Evolutionary conservation across 768 basidiomycete genomes (phyloP).

Genomic region (Podaxis pistillaris): DNA sequence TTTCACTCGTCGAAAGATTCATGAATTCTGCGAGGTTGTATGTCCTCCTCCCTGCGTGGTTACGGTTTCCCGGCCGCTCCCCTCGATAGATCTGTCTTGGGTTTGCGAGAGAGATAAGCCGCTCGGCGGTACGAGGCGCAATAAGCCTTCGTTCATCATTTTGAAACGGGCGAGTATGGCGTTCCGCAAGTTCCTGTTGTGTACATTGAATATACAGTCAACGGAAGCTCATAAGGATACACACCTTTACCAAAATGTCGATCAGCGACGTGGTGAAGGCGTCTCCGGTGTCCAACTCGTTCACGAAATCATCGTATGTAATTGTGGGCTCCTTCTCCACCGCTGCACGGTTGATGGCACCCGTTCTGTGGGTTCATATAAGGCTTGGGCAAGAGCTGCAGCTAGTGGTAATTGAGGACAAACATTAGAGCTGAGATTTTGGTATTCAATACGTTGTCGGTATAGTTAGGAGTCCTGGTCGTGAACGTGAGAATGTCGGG

Average conservation of each 20-base stretch:
- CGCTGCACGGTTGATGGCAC: slow-evolving; percentile 66
- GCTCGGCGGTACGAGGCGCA: slow-evolving; percentile 64
- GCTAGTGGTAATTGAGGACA: slow-evolving; percentile 25
- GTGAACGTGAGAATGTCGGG: slow-evolving; percentile 18
- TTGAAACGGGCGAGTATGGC: slow-evolving; percentile 47
- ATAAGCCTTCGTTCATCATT: slow-evolving; percentile 60
- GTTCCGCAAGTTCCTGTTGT: slow-evolving; percentile 72
- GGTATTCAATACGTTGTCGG: slow-evolving; percentile 68
- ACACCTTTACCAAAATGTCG: slow-evolving; percentile 77
- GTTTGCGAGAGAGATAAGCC: slow-evolving; percentile 55
- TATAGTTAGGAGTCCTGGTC: slow-evolving; percentile 66
- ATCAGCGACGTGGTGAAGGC: slow-evolving; percentile 75
- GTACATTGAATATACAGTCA: not conserved
- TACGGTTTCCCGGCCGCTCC: slow-evolving; percentile 31
- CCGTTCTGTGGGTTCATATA: slow-evolving; percentile 43
- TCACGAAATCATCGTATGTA: slow-evolving; percentile 72
- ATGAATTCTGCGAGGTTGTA: slow-evolving; percentile 52
- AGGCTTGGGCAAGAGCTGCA: not conserved
- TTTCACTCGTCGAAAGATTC: slow-evolving; percentile 50
- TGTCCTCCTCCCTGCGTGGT: slow-evolving; percentile 34
- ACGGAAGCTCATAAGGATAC: slow-evolving; percentile 18
- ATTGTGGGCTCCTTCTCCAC: slow-evolving; percentile 71
- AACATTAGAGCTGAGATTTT: slow-evolving; percentile 83
- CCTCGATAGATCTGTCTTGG: slow-evolving; percentile 51
- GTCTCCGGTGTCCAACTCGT: slow-evolving; percentile 76